Evolutionary conservation across 2,329 filamentous ascomycete species (phyloP).

Genomic region (Pseudogymnoascus sp.): DNA sequence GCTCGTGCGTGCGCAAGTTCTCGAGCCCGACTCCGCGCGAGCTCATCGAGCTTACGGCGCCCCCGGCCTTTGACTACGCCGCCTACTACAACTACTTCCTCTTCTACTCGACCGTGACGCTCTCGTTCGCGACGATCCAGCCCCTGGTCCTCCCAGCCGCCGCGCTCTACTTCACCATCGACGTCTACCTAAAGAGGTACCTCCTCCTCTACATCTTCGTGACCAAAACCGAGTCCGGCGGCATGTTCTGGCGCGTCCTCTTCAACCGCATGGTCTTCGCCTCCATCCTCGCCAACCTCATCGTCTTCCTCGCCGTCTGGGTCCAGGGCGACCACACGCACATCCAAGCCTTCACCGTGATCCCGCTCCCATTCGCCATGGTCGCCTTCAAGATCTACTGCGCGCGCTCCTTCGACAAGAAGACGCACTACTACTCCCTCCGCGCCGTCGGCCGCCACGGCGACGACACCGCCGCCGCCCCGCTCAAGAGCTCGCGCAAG

Average conservation of each 20-base stretch:
- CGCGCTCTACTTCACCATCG: constrained; percentile 80
- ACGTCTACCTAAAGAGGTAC: constrained; percentile 91
- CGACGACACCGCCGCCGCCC: constrained; percentile 33
- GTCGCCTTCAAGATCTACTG: constrained; percentile 84
- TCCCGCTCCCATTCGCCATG: constrained; percentile 71
- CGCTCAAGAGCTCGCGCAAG: constrained; percentile 44
- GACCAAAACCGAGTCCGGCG: constrained; percentile 93
- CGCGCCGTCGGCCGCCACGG: constrained; percentile 44
- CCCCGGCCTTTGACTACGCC: constrained; percentile 87
- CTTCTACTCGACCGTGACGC: constrained; percentile 82
- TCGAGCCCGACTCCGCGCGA: constrained; percentile 81
- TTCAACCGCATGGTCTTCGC: constrained; percentile 91
- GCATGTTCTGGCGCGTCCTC: constrained; percentile 81
- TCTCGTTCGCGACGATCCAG: constrained; percentile 79
- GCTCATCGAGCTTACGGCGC: constrained; percentile 85
- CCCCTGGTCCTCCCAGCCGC: constrained; percentile 80
- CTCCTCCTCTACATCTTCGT: constrained; percentile 88
- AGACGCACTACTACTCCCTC: constrained; percentile 73
- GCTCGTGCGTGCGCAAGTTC: constrained; percentile 78
- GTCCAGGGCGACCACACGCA: constrained; percentile 54
- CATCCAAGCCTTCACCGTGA: constrained; percentile 53
- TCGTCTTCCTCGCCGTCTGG: constrained; percentile 70
- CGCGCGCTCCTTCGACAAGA: constrained; percentile 63
- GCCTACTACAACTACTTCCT: constrained; percentile 98
- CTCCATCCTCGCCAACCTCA: constrained; percentile 65